Evolutionary conservation across 805 yeast genomes (phyloP).

Genomic region (Helenozyma rhizophorensis): DNA sequence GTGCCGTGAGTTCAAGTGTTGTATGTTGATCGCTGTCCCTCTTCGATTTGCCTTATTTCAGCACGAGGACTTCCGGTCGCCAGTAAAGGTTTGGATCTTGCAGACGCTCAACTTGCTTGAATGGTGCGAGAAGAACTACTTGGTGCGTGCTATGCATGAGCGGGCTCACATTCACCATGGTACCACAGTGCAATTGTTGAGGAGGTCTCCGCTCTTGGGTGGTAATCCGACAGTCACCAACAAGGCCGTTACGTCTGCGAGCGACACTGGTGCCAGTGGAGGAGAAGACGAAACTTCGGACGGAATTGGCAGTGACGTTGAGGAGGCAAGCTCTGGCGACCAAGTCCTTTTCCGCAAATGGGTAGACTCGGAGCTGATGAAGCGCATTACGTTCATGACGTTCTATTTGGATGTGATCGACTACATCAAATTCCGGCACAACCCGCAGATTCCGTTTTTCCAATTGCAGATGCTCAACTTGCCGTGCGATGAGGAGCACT

Average conservation of each 20-base stretch:
- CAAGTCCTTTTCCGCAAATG: slow-evolving; percentile 51
- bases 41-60: slow-evolving; percentile 68
- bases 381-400: slow-evolving; percentile 75
- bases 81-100: slow-evolving; percentile 70
- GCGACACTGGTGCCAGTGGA: slow-evolving; percentile 26
- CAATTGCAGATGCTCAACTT: slow-evolving; percentile 37
- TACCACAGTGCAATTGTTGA: slow-evolving; percentile 70
- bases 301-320: slow-evolving; percentile 4
- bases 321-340: slow-evolving; percentile 19
- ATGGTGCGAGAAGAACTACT: slow-evolving; percentile 70
- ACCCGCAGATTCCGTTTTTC: slow-evolving; percentile 38
- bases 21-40: slow-evolving; percentile 49
- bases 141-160: slow-evolving; percentile 69
- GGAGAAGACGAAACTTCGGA: slow-evolving; percentile 29
- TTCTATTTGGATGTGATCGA: slow-evolving; percentile 78
- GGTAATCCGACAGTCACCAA: slow-evolving; percentile 51
- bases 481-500: slow-evolving; percentile 37
- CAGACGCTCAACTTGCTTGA: slow-evolving; percentile 74
- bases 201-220: slow-evolving; percentile 73
- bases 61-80: slow-evolving; percentile 69
- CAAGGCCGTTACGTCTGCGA: slow-evolving; percentile 18
- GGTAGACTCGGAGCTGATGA: slow-evolving; percentile 77
- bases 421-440: slow-evolving; percentile 74
- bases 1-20: slow-evolving; percentile 38
- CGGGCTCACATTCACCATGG: slow-evolving; percentile 85